phyloP scores from a whole-genome alignment of 177 flowering plant genomes.

The Vitis hybrid region DNA sequence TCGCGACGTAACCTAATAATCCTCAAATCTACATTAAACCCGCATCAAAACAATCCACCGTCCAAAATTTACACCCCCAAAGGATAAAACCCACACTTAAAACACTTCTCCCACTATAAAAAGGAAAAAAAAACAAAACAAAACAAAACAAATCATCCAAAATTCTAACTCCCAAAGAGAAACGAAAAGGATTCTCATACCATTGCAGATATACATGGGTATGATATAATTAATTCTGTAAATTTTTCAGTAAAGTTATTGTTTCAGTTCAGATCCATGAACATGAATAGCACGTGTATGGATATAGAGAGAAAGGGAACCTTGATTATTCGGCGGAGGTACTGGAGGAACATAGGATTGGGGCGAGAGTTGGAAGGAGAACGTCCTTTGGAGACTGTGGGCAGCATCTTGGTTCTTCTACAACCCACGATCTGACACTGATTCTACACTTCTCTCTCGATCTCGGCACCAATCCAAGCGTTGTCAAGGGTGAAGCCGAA shows the following conservation, averaged over 20 bases:
- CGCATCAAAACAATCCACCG: no score
- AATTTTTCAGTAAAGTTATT: not conserved
- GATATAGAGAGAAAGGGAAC: conserved; percentile 24
- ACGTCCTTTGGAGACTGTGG: conserved; percentile 53
- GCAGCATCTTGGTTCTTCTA: conserved; percentile 44
- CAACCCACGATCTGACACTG: conserved; percentile 2
- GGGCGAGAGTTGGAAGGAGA: conserved; percentile 45
- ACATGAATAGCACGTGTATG: not conserved
- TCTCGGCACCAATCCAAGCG: not conserved
- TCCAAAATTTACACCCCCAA: no score
- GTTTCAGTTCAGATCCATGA: conserved; percentile 16
- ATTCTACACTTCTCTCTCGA: not conserved
- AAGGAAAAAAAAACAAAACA: no score
- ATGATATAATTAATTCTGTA: no score
- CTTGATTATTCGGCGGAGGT: conserved; percentile 70
- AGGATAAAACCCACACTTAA: no score
- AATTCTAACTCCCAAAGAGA: no score
- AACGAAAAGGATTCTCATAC: no score
- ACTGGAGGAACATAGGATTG: conserved; percentile 51
- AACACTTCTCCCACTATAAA: no score
- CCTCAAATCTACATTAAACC: no score
- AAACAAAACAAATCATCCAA: no score
- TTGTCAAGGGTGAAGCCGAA: not conserved
- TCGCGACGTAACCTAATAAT: no score
- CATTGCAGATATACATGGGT: no score